Evolutionary conservation across 1,284 basidiomycete genomes (phyloP).

Genomic region (Malassezia cuniculi): DNA sequence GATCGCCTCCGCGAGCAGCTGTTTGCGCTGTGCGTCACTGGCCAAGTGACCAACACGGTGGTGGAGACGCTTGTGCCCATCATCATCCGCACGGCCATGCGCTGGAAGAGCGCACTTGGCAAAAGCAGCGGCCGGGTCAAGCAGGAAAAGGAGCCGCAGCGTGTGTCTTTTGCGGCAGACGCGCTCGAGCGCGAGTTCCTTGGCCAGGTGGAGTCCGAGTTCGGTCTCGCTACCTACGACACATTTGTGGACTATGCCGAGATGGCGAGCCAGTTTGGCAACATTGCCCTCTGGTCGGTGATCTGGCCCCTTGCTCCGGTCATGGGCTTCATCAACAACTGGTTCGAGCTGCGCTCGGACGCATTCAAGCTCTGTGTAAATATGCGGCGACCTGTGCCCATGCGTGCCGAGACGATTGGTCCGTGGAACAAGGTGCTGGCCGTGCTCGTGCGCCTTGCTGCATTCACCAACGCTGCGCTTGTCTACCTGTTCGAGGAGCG

Average conservation of each 20-base stretch:
- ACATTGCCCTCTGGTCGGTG: constrained; percentile 76
- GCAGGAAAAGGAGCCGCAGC: neutral
- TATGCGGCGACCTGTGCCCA: constrained; percentile 68
- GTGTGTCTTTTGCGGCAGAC: constrained; percentile 6
- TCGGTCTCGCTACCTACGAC: constrained; percentile 63
- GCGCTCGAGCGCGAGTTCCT: constrained; percentile 60
- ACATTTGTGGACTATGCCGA: constrained; percentile 65
- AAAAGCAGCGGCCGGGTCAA: neutral
- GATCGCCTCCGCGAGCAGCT: constrained; percentile 72
- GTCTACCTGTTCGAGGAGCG: constrained; percentile 31
- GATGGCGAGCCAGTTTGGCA: constrained; percentile 73
- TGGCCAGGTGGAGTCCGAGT: constrained; percentile 63
- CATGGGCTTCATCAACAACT: constrained; percentile 56
- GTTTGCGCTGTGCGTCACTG: constrained; percentile 87
- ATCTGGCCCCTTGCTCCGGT: constrained; percentile 77
- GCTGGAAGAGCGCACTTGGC: constrained; percentile 1
- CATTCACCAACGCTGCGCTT: constrained; percentile 28
- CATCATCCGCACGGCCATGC: constrained; percentile 47
- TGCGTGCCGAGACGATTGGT: constrained; percentile 76
- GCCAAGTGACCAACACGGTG: constrained; percentile 71
- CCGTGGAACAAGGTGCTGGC: constrained; percentile 76
- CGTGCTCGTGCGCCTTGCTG: constrained; percentile 27
- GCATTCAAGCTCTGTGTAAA: constrained; percentile 88
- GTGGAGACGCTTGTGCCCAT: constrained; percentile 74
- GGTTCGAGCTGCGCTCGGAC: constrained; percentile 80